These are phyloP conservation scores for Hypoxylon sp. DNA, from an alignment of 2,329 filamentous ascomycete genomes.

Conservation along the genomic window DNA sequence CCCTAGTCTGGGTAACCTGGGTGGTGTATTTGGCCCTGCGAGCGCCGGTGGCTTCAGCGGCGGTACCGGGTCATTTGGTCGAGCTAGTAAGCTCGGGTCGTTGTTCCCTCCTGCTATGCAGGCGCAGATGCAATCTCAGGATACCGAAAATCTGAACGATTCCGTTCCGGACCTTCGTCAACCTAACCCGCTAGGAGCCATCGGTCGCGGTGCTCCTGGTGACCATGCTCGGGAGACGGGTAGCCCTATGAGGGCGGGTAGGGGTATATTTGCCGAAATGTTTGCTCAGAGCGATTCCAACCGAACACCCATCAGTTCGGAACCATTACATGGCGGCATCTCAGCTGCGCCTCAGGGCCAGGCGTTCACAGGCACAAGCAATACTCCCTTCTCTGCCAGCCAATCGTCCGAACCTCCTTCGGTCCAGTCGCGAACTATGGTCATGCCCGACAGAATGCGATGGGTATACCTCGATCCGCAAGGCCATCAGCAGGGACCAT, in stretches of 20 bases:
- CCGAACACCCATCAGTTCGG: constrained; percentile 47
- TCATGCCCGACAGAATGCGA: constrained; percentile 98
- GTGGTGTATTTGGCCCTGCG: constrained; percentile 73
- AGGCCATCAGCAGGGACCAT: constrained; percentile 90
- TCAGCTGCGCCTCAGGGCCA: constrained; percentile 44
- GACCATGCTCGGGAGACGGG: constrained; percentile 64
- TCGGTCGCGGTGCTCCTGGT: constrained; percentile 68
- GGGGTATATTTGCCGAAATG: constrained; percentile 64
- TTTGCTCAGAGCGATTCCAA: constrained; percentile 51
- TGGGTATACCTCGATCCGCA: constrained; percentile 98
- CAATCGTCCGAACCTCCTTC: constrained; percentile 60
- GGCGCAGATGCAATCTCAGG: constrained; percentile 81
- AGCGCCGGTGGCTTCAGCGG: constrained; percentile 61
- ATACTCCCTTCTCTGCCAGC: constrained; percentile 47
- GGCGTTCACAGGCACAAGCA: constrained; percentile 43
- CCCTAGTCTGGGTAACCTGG: constrained; percentile 71
- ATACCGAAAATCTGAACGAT: constrained; percentile 68
- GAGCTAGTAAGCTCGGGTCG: constrained; percentile 83
- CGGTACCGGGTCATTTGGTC: constrained; percentile 71
- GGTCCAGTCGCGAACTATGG: constrained; percentile 85
- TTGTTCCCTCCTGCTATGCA: constrained; percentile 91
- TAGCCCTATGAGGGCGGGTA: constrained; percentile 64
- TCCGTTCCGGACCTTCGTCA: constrained; percentile 67
- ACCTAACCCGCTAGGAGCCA: constrained; percentile 69
- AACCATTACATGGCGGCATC: constrained; percentile 40